phyloP scores from a whole-genome alignment of 805 yeast genomes.

The Cyberlindnera euphorbiiphila region DNA sequence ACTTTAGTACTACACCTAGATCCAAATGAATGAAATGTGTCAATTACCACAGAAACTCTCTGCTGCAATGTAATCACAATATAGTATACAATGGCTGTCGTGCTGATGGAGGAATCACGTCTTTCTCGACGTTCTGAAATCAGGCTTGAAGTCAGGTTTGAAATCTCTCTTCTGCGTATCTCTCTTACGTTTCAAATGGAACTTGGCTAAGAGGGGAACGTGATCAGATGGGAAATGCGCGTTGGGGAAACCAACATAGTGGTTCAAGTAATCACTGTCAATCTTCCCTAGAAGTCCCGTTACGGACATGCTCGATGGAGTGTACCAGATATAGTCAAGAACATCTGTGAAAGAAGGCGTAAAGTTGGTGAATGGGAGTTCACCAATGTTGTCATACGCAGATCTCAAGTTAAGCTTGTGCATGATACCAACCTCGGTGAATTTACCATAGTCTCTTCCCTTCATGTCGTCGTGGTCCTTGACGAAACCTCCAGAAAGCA shows the following conservation, averaged over 20 bases:
- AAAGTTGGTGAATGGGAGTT: slow-evolving; percentile 90
- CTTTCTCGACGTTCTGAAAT: slow-evolving; percentile 30
- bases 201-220: slow-evolving; percentile 77
- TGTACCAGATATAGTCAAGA: slow-evolving; percentile 94
- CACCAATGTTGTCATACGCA: slow-evolving; percentile 80
- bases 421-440: slow-evolving; percentile 82
- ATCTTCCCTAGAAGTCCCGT: slow-evolving; percentile 83
- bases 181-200: slow-evolving; percentile 39
- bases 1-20: too few relatives aligned
- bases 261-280: slow-evolving; percentile 70
- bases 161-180: slow-evolving; percentile 21
- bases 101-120: too few relatives aligned
- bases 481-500: slow-evolving; percentile 79
- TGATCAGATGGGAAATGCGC: slow-evolving; percentile 94
- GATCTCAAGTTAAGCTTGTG: slow-evolving; percentile 81
- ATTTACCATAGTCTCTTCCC: slow-evolving; percentile 87
- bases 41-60: too few relatives aligned
- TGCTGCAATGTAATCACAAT: too few relatives aligned
- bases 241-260: slow-evolving; percentile 89
- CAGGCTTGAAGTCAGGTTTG: slow-evolving; percentile 25
- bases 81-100: slow-evolving; percentile 3
- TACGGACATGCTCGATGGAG: slow-evolving; percentile 75
- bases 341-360: slow-evolving; percentile 92
- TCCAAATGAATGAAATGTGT: too few relatives aligned
- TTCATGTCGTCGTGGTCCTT: slow-evolving; percentile 74